A percentile compares a stretch with the other conserved stretches of the same genome.
Conservation (phyloP, 441 rosid genomes). For the Jatropha podagrica region DNA sequence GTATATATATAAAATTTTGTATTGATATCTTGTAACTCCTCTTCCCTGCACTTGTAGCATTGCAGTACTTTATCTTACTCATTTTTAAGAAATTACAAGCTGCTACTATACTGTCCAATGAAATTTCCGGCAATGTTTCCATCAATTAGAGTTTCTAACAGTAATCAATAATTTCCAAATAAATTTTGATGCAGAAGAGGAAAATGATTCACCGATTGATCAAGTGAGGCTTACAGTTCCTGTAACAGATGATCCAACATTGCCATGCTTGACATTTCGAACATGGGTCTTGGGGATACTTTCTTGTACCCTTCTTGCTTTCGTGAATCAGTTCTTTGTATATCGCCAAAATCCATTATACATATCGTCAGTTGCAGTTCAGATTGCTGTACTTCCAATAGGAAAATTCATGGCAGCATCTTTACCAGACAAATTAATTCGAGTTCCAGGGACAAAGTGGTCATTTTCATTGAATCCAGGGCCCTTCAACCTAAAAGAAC, state of each 20-base stretch:
- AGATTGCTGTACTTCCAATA: constrained; percentile 46
- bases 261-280: constrained; percentile 49
- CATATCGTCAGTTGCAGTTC: constrained; percentile 40
- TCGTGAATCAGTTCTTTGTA: constrained; percentile 45
- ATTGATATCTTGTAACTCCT: too few relatives aligned
- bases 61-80: too few relatives aligned
- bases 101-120: too few relatives aligned
- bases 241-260: constrained; percentile 42
- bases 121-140: too few relatives aligned
- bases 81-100: too few relatives aligned
- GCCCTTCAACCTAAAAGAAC: constrained; percentile 55
- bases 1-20: too few relatives aligned
- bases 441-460: constrained; percentile 33
- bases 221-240: constrained; percentile 47
- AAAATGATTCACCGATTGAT: constrained; percentile 43
- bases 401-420: constrained; percentile 51
- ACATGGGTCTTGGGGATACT: constrained; percentile 47
- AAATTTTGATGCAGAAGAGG: constrained; percentile 29
- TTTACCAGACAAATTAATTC: constrained; percentile 25
- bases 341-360: constrained; percentile 38
- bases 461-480: constrained; percentile 48
- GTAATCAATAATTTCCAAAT: too few relatives aligned
- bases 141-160: too few relatives aligned
- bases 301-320: constrained; percentile 37
- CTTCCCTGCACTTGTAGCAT: too few relatives aligned